Evolutionary conservation across 164 flowering plant genomes (phyloP), one percentile per base, ranked within the genome.

Genomic region (Protea cynaroides): DNA sequence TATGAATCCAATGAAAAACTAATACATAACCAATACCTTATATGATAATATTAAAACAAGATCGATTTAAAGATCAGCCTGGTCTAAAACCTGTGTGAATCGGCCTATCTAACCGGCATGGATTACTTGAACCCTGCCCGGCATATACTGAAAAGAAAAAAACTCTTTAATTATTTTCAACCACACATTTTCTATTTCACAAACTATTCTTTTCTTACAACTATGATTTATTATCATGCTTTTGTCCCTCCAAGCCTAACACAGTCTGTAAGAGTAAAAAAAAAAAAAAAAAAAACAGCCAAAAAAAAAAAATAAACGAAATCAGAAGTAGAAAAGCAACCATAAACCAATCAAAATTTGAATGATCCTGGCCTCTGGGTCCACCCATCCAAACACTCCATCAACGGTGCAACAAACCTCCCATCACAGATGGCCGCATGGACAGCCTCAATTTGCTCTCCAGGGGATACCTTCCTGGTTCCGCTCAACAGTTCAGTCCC

Each of bases 351-450:
- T 40, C 57, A 46, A 43, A 58, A n/a, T n/a, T n/a, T n/a, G n/a
- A n/a, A 25, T 7, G 53, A 14, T 0, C 72, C 57, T 22, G 69
- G 69, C 34, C 62, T 47, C 56, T 55, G 46, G 46, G n/a, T 47
- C 72, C 72, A 69, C 12, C 66, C 66, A 3, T 63, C 60, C 67
- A 69, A 22, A 52, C 67, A 63, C 63, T 69, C 67, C 72, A 69
- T 63, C 62, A 69, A 29, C 25, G 67, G 67, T 1, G 18, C 58
- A 50, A 56, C 72, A 4, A 69, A 19, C 19, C 51, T 63, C 49
- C 72, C 72, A 17, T 69, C 72, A 24, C 72, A 56, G 37, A 69
- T 64, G 14, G 67, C 72, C 15, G 34, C 57, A 47, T 69, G 63
- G 2, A 69, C 57, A 58, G 66, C 63, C 40, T 69, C 72, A 37